These are phyloP conservation scores for Aureobasidium pullulans DNA, from an alignment of 2,329 filamentous ascomycete species.

Conservation along the genomic window DNA sequence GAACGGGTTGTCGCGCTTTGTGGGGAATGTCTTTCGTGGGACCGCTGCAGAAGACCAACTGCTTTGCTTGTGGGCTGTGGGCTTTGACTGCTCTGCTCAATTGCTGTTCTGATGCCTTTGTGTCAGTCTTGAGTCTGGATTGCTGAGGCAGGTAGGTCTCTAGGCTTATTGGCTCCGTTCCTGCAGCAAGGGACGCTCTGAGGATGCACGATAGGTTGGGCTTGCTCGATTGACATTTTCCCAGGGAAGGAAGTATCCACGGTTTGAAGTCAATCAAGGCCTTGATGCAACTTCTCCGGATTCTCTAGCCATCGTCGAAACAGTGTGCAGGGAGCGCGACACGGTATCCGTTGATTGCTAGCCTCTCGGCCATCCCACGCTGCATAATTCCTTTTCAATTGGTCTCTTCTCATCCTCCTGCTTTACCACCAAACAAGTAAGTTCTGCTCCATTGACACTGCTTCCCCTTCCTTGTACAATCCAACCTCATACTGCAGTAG, in stretches of 20 bases:
- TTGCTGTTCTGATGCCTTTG: not conserved
- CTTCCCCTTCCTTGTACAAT: too few relatives aligned
- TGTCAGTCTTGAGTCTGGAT: not conserved
- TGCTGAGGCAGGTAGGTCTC: not conserved
- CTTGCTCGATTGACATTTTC: not conserved
- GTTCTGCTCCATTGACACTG: too few relatives aligned
- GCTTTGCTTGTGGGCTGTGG: not conserved
- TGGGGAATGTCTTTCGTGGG: not conserved
- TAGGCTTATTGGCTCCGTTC: not conserved
- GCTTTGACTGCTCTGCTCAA: not conserved
- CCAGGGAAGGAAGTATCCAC: not conserved
- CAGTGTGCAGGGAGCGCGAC: not conserved
- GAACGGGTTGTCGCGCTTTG: not conserved
- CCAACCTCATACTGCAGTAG: too few relatives aligned
- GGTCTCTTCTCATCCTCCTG: not conserved
- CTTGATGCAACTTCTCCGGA: not conserved
- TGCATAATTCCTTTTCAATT: not conserved
- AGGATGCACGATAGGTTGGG: not conserved
- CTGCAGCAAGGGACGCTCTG: not conserved
- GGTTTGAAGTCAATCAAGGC: not conserved
- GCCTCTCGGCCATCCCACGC: not conserved
- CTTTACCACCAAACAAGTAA: not conserved
- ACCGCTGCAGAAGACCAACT: not conserved
- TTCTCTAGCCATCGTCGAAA: not conserved
- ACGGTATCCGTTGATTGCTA: not conserved